These are phyloP conservation scores for Boletellus emodensis DNA, from an alignment of 768 basidiomycete genomes.

Conservation along the genomic window DNA sequence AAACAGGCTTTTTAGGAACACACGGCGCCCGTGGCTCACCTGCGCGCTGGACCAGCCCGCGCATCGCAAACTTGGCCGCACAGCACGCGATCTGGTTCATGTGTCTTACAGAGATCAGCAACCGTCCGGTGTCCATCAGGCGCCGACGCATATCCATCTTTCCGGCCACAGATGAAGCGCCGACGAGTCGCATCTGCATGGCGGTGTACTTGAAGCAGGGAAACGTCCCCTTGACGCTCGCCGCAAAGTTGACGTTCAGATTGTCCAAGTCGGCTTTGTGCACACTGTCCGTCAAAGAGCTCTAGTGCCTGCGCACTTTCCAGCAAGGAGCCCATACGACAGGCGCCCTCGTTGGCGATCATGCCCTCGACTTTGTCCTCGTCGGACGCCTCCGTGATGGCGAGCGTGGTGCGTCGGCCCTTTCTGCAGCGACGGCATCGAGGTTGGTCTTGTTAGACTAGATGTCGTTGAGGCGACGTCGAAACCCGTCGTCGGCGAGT, in stretches of 20 bases:
- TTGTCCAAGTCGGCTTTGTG: slow-evolving; percentile 9
- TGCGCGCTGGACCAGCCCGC: slow-evolving; percentile 13
- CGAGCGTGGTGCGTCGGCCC: not conserved
- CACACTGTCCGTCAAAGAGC: not conserved
- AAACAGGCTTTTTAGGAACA: no score
- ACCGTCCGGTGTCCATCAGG: no score
- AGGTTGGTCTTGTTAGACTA: slow-evolving; percentile 4
- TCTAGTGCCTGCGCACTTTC: not conserved
- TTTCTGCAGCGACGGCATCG: not conserved
- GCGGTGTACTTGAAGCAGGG: slow-evolving; percentile 25
- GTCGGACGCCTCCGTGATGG: slow-evolving; percentile 1
- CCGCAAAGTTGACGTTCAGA: slow-evolving; percentile 21
- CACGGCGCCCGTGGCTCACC: not conserved
- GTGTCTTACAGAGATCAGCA: not conserved
- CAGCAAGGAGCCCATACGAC: not conserved
- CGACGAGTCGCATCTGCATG: slow-evolving; percentile 13
- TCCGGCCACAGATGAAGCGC: slow-evolving; percentile 3
- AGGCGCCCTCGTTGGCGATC: slow-evolving; percentile 12
- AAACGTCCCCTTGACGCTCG: slow-evolving; percentile 9
- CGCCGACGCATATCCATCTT: not conserved
- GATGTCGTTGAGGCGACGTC: slow-evolving; percentile 47
- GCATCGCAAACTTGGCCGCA: slow-evolving; percentile 14
- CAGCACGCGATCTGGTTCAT: slow-evolving; percentile 8
- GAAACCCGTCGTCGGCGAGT: slow-evolving; percentile 41
- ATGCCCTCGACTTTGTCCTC: slow-evolving; percentile 9